Evolutionary conservation across 2,329 filamentous ascomycete genomes (phyloP), one percentile per base, ranked within the genome.

Genomic region (Apiospora sp.): DNA sequence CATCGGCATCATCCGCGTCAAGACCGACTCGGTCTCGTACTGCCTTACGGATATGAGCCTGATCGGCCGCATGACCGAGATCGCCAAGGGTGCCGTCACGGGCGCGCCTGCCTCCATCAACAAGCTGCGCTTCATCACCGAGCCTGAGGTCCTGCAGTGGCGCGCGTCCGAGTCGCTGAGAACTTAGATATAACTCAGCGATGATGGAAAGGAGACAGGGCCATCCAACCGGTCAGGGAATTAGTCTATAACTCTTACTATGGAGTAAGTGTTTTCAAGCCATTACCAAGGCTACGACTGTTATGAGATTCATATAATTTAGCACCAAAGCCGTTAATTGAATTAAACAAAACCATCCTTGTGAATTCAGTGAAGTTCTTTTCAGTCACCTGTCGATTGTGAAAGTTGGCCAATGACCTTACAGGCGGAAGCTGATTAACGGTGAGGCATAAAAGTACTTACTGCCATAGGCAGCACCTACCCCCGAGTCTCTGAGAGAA

Each of bases 1-100:
- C 30, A 94, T 97, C 76, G 93, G 91, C 51, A 83, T 97, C 75
- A 97, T 97, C 78, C 91, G 91, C 72, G 91, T 97, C 74, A 91
- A 91, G 85, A 88, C 92, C 22, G 87, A 88, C 76, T 92, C 93
- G 1, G 92, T 90, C 1, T 94, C 93, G 4, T 96, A 96, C 79
- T 89, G 92, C 6, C 82, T 94, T 51, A 86, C 86, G 37, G 85
- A 87, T 73, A 91, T 90, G 81, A 93, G 90, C 67, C 80, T 92
- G 1, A 72, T 96, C 19, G 88, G 91, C 7, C 87, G 91, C 30
- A 87, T 89, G 2, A 86, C 91, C 13, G 93, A 97, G 80, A 85
- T 96, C 48, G 93, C 93, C 0, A 93, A 95, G 84, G 93, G 94
- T 5, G 86, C 91, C 0, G 84, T 94, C 1, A 94, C 91, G 0